phyloP scores from a whole-genome alignment of 352 stramenopile species.

The Globisporangium iwayamae region DNA sequence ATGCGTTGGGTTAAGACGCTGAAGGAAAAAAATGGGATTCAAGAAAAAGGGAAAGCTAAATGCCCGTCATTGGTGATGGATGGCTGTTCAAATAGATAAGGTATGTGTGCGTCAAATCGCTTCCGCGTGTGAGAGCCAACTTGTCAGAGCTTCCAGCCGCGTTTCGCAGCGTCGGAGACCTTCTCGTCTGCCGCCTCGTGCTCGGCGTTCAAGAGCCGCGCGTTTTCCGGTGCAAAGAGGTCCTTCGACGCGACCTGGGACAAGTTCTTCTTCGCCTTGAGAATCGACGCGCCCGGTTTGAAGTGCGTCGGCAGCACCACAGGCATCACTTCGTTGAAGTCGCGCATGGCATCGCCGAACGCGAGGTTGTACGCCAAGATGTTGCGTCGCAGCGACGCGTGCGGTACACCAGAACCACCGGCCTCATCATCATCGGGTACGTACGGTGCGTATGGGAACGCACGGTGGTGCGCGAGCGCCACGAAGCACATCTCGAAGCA shows the following conservation, averaged over 20 bases:
- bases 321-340: conserved; percentile 92
- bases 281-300: conserved; percentile 59
- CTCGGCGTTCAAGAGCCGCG: conserved; percentile 48
- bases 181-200: conserved; percentile 15
- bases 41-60: conserved; percentile 14
- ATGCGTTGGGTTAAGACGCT: too few relatives aligned
- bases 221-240: conserved; percentile 40
- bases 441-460: conserved; percentile 92
- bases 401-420: conserved; percentile 5
- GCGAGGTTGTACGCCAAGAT: conserved; percentile 93
- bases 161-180: conserved; percentile 24
- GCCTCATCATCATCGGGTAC: conserved; percentile 20
- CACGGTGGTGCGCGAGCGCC: conserved; percentile 94
- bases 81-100: conserved; percentile 19
- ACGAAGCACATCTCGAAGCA: conserved; percentile 99
- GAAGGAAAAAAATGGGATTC: conserved; percentile 6
- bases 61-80: conserved; percentile 8
- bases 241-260: conserved; percentile 26
- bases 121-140: too few relatives aligned
- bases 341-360: conserved; percentile 90
- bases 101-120: background rate
- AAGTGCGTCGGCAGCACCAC: conserved; percentile 80
- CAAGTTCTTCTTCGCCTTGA: conserved; percentile 59
- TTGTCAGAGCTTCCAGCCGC: conserved; percentile 61
- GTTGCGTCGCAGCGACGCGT: conserved; percentile 47